Evolutionary conservation across 2,329 filamentous ascomycete species (phyloP), one percentile per base, ranked within the genome.

Genomic region (Coniochaeta sp.): DNA sequence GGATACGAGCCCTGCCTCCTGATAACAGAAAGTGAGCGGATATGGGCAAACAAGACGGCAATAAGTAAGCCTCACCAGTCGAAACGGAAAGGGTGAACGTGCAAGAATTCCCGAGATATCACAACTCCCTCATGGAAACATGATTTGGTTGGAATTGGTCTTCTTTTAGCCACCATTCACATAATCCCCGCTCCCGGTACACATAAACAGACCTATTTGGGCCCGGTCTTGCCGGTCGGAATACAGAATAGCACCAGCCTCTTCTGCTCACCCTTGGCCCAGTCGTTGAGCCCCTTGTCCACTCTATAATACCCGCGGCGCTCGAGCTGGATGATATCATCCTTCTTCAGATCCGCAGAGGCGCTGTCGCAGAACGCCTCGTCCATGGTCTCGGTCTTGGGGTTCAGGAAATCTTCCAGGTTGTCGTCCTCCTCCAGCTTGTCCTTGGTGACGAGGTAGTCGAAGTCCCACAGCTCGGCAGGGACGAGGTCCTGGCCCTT

Each of bases 271-370:
- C 74, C 76, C 33, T 75, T 71, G 52, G 73, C 70, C 67, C 74
- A 76, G 61, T 78, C 69, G 33, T 61, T 64, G 26, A 80, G 67
- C 9, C 74, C 75, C 71, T 81, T 81, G 71, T 97, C 92, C 24
- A 95, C 85, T 50, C 92, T 79, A 75, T 88, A 97, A 72, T 89
- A 97, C 1, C 91, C 92, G 70, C 92, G 90, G 55, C 92, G 81
- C 76, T 97, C 92, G 45, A 97, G 87, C 74, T 97, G 94, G 60
- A 97, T 90, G 56, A 97, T 92, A 60, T 96, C 91, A 63, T 90
- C 88, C 66, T 83, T 85, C 77, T 90, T 91, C 45, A 96, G 75
- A 56, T 82, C 76, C 0, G 79, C 78, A 1, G 95, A 86, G 61
- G 91, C 95, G 63, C 82, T 85, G 63, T 96, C 92, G 24, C 89